Base-by-base conservation (phyloP, 2,329 filamentous ascomycete species). In the Paecilomyces fulvus region DNA sequence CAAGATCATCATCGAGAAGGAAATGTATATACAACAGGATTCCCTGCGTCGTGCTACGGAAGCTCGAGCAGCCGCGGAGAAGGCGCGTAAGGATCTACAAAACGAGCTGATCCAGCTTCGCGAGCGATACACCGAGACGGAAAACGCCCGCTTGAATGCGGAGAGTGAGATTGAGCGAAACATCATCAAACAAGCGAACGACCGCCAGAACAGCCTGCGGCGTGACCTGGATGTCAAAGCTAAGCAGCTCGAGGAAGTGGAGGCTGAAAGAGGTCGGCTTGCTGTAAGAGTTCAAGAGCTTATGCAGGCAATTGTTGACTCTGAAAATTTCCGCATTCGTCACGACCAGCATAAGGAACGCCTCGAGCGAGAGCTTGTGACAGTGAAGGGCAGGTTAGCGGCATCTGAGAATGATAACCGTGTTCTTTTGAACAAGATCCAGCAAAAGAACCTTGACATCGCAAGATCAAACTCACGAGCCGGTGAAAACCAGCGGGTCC, bases 371-470 rank as follows among this genome's bases (percentile, higher is more conserved):
- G 94, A 99, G 69, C 80, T 97, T 6, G 87, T 90, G 21, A 96
- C 92, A 0, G 83, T 96, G 63, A 95, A 94, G 71, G 92, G 92
- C 58, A 87, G 92, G 21, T 79, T 99, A 46, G 82, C 87, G 7
- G 94, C 92, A 23, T 97, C 92, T 0, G 92, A 99, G 70, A 96
- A 97, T 65, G 92, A 97, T 74, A 97, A 97, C 66, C 87, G 90
- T 53, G 87, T 91, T 4, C 78, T 99, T n/a, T 81, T 97, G 62
- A 97, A 96, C 76, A 97, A 97, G 73, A 81, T 99, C 17, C 92
- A 97, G 67, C 92, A 97, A 67, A 97, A 97, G 77, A 94, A 95
- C 30, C 81, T 99, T 6, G 92, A 99, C 68, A 95, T 99, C 70
- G 92, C 92, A 46, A 84, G 94, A 50, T 94, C 92, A 0, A 90